Evolutionary conservation across 2,329 filamentous ascomycete genomes (phyloP).

Genomic region (Chaetomiaceae sp.): DNA sequence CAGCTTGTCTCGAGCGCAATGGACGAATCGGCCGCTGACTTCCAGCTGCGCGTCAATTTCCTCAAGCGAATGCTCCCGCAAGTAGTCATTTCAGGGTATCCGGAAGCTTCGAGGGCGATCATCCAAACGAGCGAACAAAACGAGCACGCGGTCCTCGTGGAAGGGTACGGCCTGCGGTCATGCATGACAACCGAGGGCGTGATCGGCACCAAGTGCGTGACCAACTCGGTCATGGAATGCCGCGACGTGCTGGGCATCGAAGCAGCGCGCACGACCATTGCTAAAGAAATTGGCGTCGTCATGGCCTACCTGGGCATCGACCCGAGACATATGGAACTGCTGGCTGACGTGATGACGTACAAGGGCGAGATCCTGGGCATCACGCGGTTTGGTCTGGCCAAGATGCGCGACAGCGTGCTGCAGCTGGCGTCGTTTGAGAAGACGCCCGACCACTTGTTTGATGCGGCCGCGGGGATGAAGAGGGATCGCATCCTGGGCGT

Average conservation of each 20-base stretch:
- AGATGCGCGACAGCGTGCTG: constrained; percentile 91
- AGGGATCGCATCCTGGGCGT: constrained; percentile 90
- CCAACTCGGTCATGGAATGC: constrained; percentile 89
- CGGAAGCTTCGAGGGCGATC: constrained; percentile 79
- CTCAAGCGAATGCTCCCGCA: constrained; percentile 76
- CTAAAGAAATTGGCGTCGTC: constrained; percentile 78
- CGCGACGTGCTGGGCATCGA: constrained; percentile 88
- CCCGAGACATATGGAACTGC: constrained; percentile 92
- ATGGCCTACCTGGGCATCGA: constrained; percentile 97
- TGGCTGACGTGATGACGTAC: constrained; percentile 98
- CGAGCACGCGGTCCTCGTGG: constrained; percentile 74
- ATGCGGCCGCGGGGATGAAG: constrained; percentile 89
- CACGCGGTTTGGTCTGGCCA: constrained; percentile 90
- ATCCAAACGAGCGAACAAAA: constrained; percentile 70
- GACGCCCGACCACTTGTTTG: constrained; percentile 95
- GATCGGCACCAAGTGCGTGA: constrained; percentile 66
- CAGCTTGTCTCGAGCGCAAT: constrained; percentile 32
- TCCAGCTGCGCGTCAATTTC: constrained; percentile 76
- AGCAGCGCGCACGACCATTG: constrained; percentile 84
- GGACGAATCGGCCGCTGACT: constrained; percentile 55
- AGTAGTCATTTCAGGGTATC: constrained; percentile 86
- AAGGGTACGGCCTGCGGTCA: constrained; percentile 83
- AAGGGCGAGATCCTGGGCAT: constrained; percentile 96
- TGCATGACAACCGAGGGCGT: constrained; percentile 96
- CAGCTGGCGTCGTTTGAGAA: constrained; percentile 97